Conservation (phyloP, 2,329 filamentous ascomycete species). For the Calonectria pseudoturangicola region DNA sequence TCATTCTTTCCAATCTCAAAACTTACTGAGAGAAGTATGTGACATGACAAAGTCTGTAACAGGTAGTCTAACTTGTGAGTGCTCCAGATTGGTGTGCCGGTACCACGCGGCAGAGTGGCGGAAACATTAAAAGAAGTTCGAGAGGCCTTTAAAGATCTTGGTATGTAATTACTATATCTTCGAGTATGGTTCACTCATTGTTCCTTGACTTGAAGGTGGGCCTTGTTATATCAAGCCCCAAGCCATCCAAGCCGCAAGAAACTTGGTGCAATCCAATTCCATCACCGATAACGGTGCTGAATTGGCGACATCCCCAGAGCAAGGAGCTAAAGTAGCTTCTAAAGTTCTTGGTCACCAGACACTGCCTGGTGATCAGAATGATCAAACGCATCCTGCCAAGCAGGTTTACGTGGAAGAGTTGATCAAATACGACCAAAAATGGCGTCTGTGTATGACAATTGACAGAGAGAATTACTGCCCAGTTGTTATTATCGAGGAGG, state of each 20-base stretch:
- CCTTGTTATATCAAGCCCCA: constrained; percentile 55
- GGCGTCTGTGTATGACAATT: constrained; percentile 64
- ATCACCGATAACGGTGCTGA: constrained; percentile 37
- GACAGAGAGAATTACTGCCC: constrained; percentile 65
- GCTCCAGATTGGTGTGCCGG: constrained; percentile 51
- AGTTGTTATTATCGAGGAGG: constrained; percentile 57
- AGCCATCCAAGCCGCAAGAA: constrained; percentile 44
- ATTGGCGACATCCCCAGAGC: constrained; percentile 37
- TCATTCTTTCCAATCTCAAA: constrained; percentile 56
- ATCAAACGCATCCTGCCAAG: constrained; percentile 45
- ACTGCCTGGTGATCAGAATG: constrained; percentile 13
- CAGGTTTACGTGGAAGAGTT: constrained; percentile 62
- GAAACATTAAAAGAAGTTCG: constrained; percentile 47
- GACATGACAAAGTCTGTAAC: background rate
- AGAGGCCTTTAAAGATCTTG: constrained; percentile 48
- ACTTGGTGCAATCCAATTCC: constrained; percentile 36
- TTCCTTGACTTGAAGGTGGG: constrained; percentile 39
- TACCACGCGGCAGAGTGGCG: constrained; percentile 52
- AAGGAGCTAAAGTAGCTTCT: constrained; percentile 46
- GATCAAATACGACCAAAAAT: constrained; percentile 57
- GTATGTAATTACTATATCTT: constrained; percentile 35
- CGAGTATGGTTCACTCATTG: background rate
- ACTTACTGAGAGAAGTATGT: constrained; percentile 52
- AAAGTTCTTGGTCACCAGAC: constrained; percentile 45
- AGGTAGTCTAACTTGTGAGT: constrained; percentile 1